Evolutionary conservation across 176 grass and related monocot genomes (phyloP), one percentile per base, ranked within the genome.

Genomic region (Saccharum spontaneum): DNA sequence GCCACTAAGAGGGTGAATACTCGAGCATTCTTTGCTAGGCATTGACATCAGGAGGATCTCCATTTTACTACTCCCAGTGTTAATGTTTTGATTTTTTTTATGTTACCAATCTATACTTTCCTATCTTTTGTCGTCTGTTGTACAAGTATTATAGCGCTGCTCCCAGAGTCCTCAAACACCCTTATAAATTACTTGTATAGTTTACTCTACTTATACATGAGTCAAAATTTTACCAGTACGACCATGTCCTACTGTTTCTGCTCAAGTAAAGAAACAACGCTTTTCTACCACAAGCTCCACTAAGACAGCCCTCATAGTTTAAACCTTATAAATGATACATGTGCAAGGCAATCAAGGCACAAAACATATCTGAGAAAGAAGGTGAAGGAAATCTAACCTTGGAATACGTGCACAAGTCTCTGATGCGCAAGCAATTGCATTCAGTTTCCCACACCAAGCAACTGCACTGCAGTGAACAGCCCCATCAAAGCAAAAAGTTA

Each of bases 321-420:
- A 70, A 70, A 2, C 11, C 22, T 69, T 68, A 44, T 14, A 41
- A 26, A 77, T 36, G 18, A 44, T 14, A 79, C 52, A 63, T 65
- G 9, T 57, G 45, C 33, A 12, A 18, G 22, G 23, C 59, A 81
- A 67, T 66, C 18, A 20, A 71, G 65, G 46, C 7, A 11, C 26
- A 45, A 71, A 71, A 66, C n/a, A 49, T 48, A 73, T 61, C 70
- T 8, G 22, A 82, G 38, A 46, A 17, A 78, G 65, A 62, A 30
- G 62, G 60, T 55, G 52, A 81, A 86, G 31, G n/a, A 38, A 67
- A 69, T 79, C 57, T 8, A 33, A 96, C 94, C 93, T 96, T 16
- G 94, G 94, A 88, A 99, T 99, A 10, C 91, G 84, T 12, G 97
- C 86, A 84, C 91, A 99, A 57, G 97, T 99, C 82, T 99, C 93